A percentile compares a stretch with the other conserved stretches of the same genome.
Evolutionary conservation across 2,329 filamentous ascomycete genomes (phyloP).

Genomic region (Calcarisporium arbuscula): DNA sequence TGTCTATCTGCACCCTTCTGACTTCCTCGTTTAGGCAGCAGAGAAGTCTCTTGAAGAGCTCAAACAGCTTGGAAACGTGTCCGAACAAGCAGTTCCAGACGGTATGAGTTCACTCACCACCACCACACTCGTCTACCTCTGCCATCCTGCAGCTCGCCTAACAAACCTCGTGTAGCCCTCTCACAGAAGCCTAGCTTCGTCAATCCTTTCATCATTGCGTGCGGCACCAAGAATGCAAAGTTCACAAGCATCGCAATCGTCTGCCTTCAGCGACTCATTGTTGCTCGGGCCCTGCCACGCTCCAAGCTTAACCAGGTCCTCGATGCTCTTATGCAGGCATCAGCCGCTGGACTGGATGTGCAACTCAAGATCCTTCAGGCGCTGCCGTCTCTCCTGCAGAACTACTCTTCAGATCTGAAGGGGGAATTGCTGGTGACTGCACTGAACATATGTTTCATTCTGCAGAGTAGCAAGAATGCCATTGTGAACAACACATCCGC

Average conservation of each 20-base stretch:
- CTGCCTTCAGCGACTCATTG: constrained; percentile 82
- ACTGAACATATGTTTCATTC: constrained; percentile 82
- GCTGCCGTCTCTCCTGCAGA: constrained; percentile 80
- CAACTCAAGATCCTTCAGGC: constrained; percentile 95
- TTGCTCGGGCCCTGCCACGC: constrained; percentile 71
- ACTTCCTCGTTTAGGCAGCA: constrained; percentile 57
- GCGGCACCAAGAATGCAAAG: constrained; percentile 81
- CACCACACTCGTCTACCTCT: constrained; percentile 6
- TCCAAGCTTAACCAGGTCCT: constrained; percentile 79
- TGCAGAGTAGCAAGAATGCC: constrained; percentile 86
- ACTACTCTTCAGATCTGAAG: constrained; percentile 76
- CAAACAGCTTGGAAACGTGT: constrained; percentile 41
- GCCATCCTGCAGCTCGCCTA: constrained; percentile 12
- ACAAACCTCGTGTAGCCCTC: constrained; percentile 56
- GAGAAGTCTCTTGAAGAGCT: constrained; percentile 91
- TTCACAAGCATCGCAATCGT: constrained; percentile 83
- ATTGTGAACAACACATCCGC: constrained; percentile 94
- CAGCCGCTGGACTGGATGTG: constrained; percentile 75
- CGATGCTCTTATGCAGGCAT: constrained; percentile 79
- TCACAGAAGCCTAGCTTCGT: constrained; percentile 76
- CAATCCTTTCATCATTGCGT: constrained; percentile 90
- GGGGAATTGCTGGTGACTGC: constrained; percentile 76
- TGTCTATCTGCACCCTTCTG: neutral
- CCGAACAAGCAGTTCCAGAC: constrained; percentile 32
- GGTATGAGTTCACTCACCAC: constrained; percentile 17